phyloP scores from a whole-genome alignment of 495 filamentous ascomycete species.

The Hypoxylon cercidicola region DNA sequence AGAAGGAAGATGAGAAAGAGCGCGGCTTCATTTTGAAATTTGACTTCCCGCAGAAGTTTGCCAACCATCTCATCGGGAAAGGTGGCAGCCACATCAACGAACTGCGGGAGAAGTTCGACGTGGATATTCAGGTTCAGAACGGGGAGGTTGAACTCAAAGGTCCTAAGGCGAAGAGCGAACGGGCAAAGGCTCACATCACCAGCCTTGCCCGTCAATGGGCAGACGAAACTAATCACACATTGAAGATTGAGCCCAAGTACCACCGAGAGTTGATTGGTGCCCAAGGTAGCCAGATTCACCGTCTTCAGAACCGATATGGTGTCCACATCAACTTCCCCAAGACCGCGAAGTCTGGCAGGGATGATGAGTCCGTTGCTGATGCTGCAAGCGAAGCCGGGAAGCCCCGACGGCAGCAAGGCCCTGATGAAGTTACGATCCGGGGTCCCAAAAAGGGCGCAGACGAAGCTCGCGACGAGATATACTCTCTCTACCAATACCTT shows the following conservation, averaged over 20 bases:
- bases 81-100: slow-evolving; percentile 93
- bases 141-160: slow-evolving; percentile 71
- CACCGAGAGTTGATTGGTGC: slow-evolving; percentile 92
- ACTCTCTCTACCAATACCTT: slow-evolving; percentile 84
- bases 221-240: slow-evolving; percentile 83
- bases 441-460: slow-evolving; percentile 93
- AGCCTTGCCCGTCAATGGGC: slow-evolving; percentile 80
- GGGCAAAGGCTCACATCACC: slow-evolving; percentile 78
- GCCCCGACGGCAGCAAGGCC: slow-evolving; percentile 74
- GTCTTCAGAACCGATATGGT: slow-evolving; percentile 87
- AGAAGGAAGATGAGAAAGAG: slow-evolving; percentile 88
- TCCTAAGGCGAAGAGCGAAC: slow-evolving; percentile 76
- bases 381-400: slow-evolving; percentile 76
- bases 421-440: slow-evolving; percentile 90
- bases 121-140: slow-evolving; percentile 92
- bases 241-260: slow-evolving; percentile 88
- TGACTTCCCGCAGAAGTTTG: slow-evolving; percentile 93
- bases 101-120: slow-evolving; percentile 95
- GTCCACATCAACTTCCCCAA: slow-evolving; percentile 95
- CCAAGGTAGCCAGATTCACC: slow-evolving; percentile 89
- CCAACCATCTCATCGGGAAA: slow-evolving; percentile 92
- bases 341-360: slow-evolving; percentile 66
- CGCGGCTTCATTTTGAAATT: slow-evolving; percentile 85
- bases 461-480: slow-evolving; percentile 87
- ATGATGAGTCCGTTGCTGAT: slow-evolving; percentile 76